phyloP scores from a whole-genome alignment of 2,329 filamentous ascomycete species.

The Ilyonectria mors-panacis region DNA sequence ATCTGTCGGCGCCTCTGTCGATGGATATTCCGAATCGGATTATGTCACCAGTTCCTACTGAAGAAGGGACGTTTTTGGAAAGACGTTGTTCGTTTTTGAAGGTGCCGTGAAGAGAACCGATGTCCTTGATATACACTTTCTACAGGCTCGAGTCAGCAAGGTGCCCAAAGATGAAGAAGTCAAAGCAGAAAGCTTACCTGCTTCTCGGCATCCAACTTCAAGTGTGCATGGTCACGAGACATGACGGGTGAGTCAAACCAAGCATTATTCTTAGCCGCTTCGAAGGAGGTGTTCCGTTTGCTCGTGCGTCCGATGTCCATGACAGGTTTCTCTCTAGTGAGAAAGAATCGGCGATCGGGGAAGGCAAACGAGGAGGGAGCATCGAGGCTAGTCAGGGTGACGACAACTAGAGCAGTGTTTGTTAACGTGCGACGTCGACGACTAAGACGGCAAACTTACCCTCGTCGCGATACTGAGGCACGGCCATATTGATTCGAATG shows the following conservation, averaged over 20 bases:
- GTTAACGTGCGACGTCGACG: slow-evolving; percentile 29
- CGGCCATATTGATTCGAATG: slow-evolving; percentile 35
- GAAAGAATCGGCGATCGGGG: slow-evolving; percentile 48
- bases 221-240: slow-evolving; percentile 76
- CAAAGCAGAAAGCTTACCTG: slow-evolving; percentile 57
- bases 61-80: slow-evolving; percentile 26
- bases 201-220: slow-evolving; percentile 60
- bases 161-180: background rate
- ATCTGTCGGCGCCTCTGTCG: slow-evolving; percentile 52
- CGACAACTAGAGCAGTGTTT: slow-evolving; percentile 47
- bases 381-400: slow-evolving; percentile 48
- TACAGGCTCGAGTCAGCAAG: slow-evolving; percentile 48
- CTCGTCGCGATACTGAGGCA: slow-evolving; percentile 46
- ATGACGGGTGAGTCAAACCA: slow-evolving; percentile 82
- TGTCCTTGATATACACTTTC: slow-evolving; percentile 63
- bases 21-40: slow-evolving; percentile 56
- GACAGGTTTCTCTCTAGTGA: slow-evolving; percentile 50
- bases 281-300: slow-evolving; percentile 53
- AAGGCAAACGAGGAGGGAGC: slow-evolving; percentile 39
- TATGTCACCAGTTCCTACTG: slow-evolving; percentile 49
- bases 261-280: slow-evolving; percentile 66
- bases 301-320: slow-evolving; percentile 62
- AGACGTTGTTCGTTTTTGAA: slow-evolving; percentile 57
- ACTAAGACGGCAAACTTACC: slow-evolving; percentile 32
- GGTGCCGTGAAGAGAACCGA: slow-evolving; percentile 68